Evolutionary conservation across 2,329 filamentous ascomycete species (phyloP).

Genomic region (Colletotrichum plurivorum): DNA sequence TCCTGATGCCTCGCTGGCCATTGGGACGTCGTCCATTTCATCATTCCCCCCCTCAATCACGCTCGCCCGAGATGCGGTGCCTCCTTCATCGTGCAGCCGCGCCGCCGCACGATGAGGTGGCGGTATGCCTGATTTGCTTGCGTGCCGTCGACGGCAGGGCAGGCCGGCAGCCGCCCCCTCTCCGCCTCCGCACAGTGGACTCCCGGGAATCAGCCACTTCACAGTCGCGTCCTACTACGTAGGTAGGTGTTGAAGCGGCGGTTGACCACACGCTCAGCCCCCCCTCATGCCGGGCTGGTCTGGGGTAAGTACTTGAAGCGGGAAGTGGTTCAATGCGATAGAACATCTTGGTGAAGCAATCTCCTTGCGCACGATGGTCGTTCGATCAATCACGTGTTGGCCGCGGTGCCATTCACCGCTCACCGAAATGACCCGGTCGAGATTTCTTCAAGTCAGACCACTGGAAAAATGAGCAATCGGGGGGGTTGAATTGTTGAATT

Average conservation of each 20-base stretch:
- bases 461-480: not conserved
- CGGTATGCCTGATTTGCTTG: not conserved
- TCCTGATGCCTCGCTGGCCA: slow-evolving; percentile 17
- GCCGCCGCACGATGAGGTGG: slow-evolving; percentile 32
- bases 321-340: not conserved
- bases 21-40: slow-evolving; percentile 24
- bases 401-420: not conserved
- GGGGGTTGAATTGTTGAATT: slow-evolving; percentile 8
- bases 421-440: slow-evolving; percentile 18
- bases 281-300: too few relatives aligned
- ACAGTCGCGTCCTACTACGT: too few relatives aligned
- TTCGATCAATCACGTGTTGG: slow-evolving; percentile 9
- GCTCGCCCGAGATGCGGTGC: slow-evolving; percentile 18
- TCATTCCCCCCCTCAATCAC: slow-evolving; percentile 30
- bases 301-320: too few relatives aligned
- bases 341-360: slow-evolving; percentile 23
- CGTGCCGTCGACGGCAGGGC: slow-evolving; percentile 3
- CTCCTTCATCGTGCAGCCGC: slow-evolving; percentile 27
- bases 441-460: slow-evolving; percentile 22
- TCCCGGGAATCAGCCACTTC: too few relatives aligned
- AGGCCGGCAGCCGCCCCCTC: too few relatives aligned
- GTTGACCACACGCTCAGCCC: too few relatives aligned
- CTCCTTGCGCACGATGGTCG: slow-evolving; percentile 20
- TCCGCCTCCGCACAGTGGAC: too few relatives aligned
- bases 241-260: too few relatives aligned